Conservation (phyloP, 805 yeast genomes). For the Candida insectalens region DNA sequence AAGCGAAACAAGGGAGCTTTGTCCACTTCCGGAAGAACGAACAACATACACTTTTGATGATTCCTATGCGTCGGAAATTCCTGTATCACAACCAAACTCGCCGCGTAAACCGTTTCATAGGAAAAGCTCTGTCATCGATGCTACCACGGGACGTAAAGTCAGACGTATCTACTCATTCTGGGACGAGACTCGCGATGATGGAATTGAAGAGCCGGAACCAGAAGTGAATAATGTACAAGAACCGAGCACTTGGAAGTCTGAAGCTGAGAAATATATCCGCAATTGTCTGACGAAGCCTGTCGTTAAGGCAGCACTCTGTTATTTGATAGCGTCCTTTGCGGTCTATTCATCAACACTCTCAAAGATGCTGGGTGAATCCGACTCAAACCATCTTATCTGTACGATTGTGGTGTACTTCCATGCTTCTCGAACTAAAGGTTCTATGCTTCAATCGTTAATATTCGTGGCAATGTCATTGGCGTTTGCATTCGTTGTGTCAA, state of each 20-base stretch:
- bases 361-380: constrained; percentile 48
- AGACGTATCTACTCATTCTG: constrained; percentile 21
- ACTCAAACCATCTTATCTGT: constrained; percentile 73
- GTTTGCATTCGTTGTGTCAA: constrained; percentile 44
- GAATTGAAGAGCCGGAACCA: background rate
- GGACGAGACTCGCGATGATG: constrained; percentile 6
- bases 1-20: background rate
- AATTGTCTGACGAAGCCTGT: no score
- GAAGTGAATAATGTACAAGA: background rate
- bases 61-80: background rate
- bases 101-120: constrained; percentile 7
- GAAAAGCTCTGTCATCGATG: constrained; percentile 31
- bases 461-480: constrained; percentile 48
- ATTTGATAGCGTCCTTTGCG: constrained; percentile 61
- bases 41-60: background rate
- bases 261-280: no score
- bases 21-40: background rate
- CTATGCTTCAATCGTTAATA: constrained; percentile 65
- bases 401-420: constrained; percentile 82
- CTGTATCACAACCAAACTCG: background rate
- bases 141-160: constrained; percentile 32
- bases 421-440: constrained; percentile 69
- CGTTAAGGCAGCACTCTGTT: constrained; percentile 67
- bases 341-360: constrained; percentile 50
- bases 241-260: background rate